Evolutionary conservation across 2,329 filamentous ascomycete species (phyloP), one percentile per base, ranked within the genome.

Genomic region (Stachybotrys echinatus): DNA sequence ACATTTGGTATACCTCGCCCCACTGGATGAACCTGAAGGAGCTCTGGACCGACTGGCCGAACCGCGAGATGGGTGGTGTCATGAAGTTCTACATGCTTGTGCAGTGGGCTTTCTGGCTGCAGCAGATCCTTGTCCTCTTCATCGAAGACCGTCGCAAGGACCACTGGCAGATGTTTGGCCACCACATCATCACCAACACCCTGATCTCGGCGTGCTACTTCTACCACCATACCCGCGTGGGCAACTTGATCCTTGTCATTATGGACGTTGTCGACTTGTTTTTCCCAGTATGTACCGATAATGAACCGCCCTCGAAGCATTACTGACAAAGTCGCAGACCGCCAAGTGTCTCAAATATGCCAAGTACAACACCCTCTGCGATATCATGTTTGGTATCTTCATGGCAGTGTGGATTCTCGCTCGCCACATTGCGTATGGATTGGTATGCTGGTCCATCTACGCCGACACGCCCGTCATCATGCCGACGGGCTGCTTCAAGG

Each of bases 311-410:
- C 20, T 8, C n/a, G 17, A 4, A 23, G 12, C 46, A 17, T 38
- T 23, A 52, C 45, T 27, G 37, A 38, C 39, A 21, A 50, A 45
- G 60, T 34, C 10, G 7, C 53, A 95, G 90, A 74, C 84, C 23
- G 94, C 94, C 58, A 99, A 99, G 70, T 89, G 92, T 61, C 81
- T 97, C 58, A 96, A 96, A 68, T 99, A 97, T 66, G 74, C 91
- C 47, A 87, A 87, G 53, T 90, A 81, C 68, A 82, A 83, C 54
- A 85, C 73, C 4, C 70, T 85, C 48, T 96, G 92, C 74, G 94
- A 97, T 64, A 71, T 85, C 54, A 81, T 84, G 46, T 97, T 97
- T 63, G 92, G 84, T 37, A 65, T 92, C 22, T 96, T 97, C 70
- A 87, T 97, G 71, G 61, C 89, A 17, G 82, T 83, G 48, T 99